Conservation (phyloP, 169 alveolate species). For the Theileria annulata region DNA sequence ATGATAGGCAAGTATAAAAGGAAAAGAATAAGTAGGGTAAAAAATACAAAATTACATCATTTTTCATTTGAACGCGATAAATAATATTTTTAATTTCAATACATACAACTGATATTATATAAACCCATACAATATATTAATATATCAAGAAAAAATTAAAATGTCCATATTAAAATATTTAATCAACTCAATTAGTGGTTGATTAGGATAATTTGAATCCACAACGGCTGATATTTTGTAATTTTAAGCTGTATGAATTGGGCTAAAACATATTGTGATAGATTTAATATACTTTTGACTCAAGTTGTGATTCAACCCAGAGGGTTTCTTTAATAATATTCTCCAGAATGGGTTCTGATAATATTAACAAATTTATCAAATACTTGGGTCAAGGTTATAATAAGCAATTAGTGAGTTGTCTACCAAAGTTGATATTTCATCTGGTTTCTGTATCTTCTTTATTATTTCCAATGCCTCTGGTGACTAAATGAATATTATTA, state of each 20-base stretch:
- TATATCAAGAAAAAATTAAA: background rate
- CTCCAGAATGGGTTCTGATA: conserved; percentile 23
- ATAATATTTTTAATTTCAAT: background rate
- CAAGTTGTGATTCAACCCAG: conserved; percentile 42
- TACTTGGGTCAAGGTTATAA: conserved; percentile 60
- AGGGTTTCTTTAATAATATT: conserved; percentile 39
- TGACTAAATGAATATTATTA: too few relatives aligned
- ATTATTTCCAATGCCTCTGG: conserved; percentile 69
- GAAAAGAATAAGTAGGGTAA: conserved; percentile 33
- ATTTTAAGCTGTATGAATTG: conserved; percentile 3
- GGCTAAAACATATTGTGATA: conserved; percentile 4
- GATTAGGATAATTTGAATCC: conserved; percentile 12
- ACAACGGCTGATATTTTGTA: conserved; percentile 23
- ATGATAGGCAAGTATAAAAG: conserved; percentile 28
- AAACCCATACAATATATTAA: background rate
- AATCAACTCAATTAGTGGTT: background rate
- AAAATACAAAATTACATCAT: background rate
- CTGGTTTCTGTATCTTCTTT: conserved; percentile 56
- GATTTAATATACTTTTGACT: background rate
- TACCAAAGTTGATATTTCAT: conserved; percentile 61
- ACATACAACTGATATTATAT: too few relatives aligned
- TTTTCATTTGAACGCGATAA: conserved; percentile 42
- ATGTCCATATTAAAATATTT: too few relatives aligned
- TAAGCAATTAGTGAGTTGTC: conserved; percentile 69
- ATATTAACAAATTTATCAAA: background rate